A percentile compares a stretch with the other conserved stretches of the same genome.
Conservation (phyloP, 2,329 filamentous ascomycete genomes). For the Incumbomyces delicatus region DNA sequence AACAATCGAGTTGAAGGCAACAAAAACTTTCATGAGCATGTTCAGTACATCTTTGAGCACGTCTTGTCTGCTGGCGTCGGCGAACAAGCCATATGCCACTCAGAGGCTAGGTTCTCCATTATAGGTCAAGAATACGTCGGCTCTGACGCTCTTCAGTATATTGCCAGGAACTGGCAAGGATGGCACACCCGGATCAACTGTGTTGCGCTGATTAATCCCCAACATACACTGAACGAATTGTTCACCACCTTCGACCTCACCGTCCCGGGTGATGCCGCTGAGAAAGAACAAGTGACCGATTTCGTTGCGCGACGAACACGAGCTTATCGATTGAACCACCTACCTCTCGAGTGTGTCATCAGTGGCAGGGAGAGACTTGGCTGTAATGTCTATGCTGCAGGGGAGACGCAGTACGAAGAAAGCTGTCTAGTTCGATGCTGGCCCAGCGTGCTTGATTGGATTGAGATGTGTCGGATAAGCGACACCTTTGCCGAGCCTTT, state of each 20-base stretch:
- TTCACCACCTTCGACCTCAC: constrained; percentile 12
- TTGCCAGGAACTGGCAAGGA: constrained; percentile 42
- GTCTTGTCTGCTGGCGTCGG: constrained; percentile 37
- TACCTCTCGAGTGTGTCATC: constrained; percentile 45
- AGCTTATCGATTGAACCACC: constrained; percentile 48
- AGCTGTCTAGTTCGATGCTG: constrained; percentile 50
- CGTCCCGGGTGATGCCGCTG: constrained; percentile 18
- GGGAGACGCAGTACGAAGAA: constrained; percentile 51
- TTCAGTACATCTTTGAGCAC: constrained; percentile 56
- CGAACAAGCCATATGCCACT: constrained; percentile 30
- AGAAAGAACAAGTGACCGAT: constrained; percentile 8
- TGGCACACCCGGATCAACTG: constrained; percentile 32
- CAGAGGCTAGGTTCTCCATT: constrained; percentile 53
- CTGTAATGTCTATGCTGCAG: constrained; percentile 61
- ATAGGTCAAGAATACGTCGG: constrained; percentile 62
- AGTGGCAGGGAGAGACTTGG: constrained; percentile 47
- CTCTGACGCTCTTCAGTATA: constrained; percentile 46
- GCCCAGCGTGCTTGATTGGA: constrained; percentile 48
- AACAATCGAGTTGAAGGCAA: constrained; percentile 58
- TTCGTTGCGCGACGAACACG: constrained; percentile 46
- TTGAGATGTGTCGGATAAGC: constrained; percentile 46
- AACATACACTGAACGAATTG: constrained; percentile 25
- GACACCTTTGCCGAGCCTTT: constrained; percentile 30
- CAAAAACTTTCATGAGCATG: constrained; percentile 48
- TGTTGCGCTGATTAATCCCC: constrained; percentile 31